Evolutionary conservation across 352 stramenopile genomes (phyloP).

Genomic region (Aphanomyces astaci): DNA sequence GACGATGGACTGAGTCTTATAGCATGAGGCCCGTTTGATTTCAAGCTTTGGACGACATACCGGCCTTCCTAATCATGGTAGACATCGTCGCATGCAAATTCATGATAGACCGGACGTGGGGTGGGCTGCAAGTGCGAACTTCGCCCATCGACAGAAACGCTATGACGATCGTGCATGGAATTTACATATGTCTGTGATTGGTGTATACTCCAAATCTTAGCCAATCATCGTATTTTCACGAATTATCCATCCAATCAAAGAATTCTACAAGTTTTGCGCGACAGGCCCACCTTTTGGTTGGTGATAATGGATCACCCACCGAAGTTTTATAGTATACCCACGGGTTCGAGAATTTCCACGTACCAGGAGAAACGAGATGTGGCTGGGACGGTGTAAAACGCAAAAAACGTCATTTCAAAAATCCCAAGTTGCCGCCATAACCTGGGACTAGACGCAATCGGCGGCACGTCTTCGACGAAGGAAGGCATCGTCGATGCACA

Average conservation of each 20-base stretch:
- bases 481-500: too few species aligned
- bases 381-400: conserved; percentile 9
- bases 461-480: too few species aligned
- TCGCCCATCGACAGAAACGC: background rate
- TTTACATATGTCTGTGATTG: background rate
- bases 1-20: too few species aligned
- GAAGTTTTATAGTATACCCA: background rate
- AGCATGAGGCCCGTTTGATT: too few species aligned
- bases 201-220: background rate
- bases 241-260: background rate
- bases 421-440: too few species aligned
- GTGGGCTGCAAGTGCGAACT: background rate
- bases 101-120: background rate
- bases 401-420: background rate
- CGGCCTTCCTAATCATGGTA: too few species aligned
- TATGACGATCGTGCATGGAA: background rate
- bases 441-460: too few species aligned
- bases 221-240: background rate
- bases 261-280: background rate
- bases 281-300: background rate
- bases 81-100: background rate
- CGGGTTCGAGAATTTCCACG: conserved; percentile 3
- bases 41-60: too few species aligned
- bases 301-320: background rate
- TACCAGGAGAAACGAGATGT: background rate